Evolutionary conservation across 495 filamentous ascomycete genomes (phyloP), one percentile per base, ranked within the genome.

Genomic region (Penicillium herquei): DNA sequence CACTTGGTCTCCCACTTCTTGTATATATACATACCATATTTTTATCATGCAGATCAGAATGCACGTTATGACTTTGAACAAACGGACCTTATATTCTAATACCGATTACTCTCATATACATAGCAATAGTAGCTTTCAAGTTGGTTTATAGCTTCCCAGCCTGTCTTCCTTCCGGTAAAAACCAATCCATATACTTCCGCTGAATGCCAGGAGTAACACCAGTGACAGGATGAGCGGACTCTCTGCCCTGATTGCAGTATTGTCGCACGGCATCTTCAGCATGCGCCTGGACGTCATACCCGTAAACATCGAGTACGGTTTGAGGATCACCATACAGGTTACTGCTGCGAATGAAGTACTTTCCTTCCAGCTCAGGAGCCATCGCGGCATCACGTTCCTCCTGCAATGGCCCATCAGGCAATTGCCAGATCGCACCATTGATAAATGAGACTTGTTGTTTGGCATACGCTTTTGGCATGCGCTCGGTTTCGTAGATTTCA

Each of bases 261-360:
- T 33, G 31, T 9, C 18, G 39, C 26, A 52, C 26, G 8, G 50
- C 50, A 35, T 43, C 39, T 30, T 51, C 52, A 12, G 57, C 57
- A 32, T 60, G 57, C 11, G 32, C 47, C 30, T 56, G 17, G 30
- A 42, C 72, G 56, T 75, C 70, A 64, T 58, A 58, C 13, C 49
- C 55, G 32, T 58, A 58, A 14, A 58, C 30, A 18, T 70, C 75
- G 39, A 49, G 34, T 56, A 70, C 62, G 0, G 71, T 75, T 13
- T 68, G 60, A 9, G 65, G 65, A 59, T 76, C 70, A 39, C 66
- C 73, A 65, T 73, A 75, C 33, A 76, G 72, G 55, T 76, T 77
- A 17, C 73, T 57, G 56, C 72, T 77, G 40, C 56, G 57, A 13
- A 52, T 44, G 21, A 66, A 70, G 16, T 42, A 41, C 30, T 52